A percentile compares a stretch with the other conserved stretches of the same genome.
Evolutionary conservation across 2,329 filamentous ascomycete species (phyloP).

Genomic region (Monilinia fructicola): DNA sequence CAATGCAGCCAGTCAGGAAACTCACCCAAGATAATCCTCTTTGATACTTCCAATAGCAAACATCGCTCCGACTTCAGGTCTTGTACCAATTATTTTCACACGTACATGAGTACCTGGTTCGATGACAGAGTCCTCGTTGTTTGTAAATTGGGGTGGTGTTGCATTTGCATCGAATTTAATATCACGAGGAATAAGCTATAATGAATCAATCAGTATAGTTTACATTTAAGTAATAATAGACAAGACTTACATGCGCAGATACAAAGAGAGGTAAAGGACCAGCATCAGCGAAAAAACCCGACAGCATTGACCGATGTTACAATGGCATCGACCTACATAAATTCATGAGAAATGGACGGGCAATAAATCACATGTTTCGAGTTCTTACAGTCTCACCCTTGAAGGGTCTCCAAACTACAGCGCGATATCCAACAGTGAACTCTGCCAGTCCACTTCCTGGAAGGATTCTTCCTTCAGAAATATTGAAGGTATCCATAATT

Average conservation of each 20-base stretch:
- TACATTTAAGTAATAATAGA: constrained; percentile 12
- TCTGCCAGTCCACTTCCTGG: constrained; percentile 89
- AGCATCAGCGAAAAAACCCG: constrained; percentile 87
- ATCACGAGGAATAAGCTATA: constrained; percentile 81
- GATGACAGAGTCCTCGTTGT: constrained; percentile 90
- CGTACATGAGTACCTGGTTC: constrained; percentile 92
- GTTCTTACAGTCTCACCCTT: constrained; percentile 88
- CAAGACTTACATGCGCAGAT: constrained; percentile 46
- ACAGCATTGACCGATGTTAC: constrained; percentile 89
- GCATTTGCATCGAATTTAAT: constrained; percentile 95
- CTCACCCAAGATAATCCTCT: constrained; percentile 70
- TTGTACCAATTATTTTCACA: constrained; percentile 89
- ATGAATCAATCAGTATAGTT: constrained; percentile 27
- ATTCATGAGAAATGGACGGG: constrained; percentile 30
- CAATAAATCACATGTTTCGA: constrained; percentile 2
- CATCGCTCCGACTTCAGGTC: constrained; percentile 91
- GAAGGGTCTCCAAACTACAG: constrained; percentile 97
- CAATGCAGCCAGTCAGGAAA: constrained; percentile 16
- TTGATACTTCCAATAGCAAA: constrained; percentile 98
- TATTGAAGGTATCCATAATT: constrained; percentile 94
- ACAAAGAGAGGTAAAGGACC: constrained; percentile 79
- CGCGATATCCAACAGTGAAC: constrained; percentile 92
- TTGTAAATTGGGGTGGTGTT: constrained; percentile 93
- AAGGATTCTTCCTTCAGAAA: constrained; percentile 88
- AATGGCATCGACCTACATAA: constrained; percentile 80